These are phyloP conservation scores for Articulospora tetracladia DNA, from an alignment of 495 filamentous ascomycete species.

Conservation along the genomic window DNA sequence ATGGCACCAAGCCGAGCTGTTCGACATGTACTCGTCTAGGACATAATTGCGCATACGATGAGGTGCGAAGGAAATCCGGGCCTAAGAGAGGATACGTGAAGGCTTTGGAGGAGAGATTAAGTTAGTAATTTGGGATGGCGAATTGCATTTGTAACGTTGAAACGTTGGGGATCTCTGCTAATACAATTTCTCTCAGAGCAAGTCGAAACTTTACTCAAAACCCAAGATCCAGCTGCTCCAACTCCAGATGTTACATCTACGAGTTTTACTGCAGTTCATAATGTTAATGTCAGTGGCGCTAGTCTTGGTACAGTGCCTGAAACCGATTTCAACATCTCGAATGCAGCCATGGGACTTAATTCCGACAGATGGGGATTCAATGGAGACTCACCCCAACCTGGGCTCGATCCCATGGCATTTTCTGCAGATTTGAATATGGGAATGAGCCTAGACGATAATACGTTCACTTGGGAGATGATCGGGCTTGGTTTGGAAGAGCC, in stretches of 20 bases:
- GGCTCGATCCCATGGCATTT: conserved; percentile 48
- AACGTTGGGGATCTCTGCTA: neutral
- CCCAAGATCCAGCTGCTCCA: conserved; percentile 47
- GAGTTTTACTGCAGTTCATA: conserved; percentile 6
- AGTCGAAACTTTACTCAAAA: conserved; percentile 89
- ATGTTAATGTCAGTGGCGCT: conserved; percentile 9
- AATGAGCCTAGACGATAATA: conserved; percentile 39
- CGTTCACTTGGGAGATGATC: conserved; percentile 87
- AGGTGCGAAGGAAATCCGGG: conserved; percentile 94
- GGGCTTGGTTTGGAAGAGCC: conserved; percentile 90
- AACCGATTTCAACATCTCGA: conserved; percentile 38
- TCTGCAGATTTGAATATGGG: conserved; percentile 42
- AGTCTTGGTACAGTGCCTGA: conserved; percentile 12
- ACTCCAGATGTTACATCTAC: conserved; percentile 15
- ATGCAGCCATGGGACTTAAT: conserved; percentile 42
- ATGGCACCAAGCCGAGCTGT: conserved; percentile 78
- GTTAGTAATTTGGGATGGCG: conserved; percentile 46
- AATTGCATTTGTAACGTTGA: neutral
- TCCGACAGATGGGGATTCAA: conserved; percentile 48
- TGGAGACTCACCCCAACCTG: conserved; percentile 44
- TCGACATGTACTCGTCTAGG: conserved; percentile 86
- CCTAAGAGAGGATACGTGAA: conserved; percentile 99
- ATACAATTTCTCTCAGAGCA: conserved; percentile 57
- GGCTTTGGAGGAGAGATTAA: conserved; percentile 88
- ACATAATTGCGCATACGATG: conserved; percentile 93